These are phyloP conservation scores for Xylariales sp. DNA, from an alignment of 2,329 filamentous ascomycete species.

Conservation along the genomic window DNA sequence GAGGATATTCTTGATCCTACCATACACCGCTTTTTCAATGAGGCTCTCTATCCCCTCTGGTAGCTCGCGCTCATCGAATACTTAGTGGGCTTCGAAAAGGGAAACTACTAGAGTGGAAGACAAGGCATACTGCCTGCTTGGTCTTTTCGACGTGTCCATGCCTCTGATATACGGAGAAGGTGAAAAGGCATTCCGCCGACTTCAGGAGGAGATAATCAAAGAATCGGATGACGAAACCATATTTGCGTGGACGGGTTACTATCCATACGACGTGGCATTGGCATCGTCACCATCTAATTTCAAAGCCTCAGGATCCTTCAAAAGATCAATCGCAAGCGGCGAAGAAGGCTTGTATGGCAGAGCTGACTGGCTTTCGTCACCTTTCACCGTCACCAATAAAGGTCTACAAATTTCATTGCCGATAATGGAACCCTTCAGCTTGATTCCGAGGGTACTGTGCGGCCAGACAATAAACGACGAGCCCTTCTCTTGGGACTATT, in stretches of 20 bases:
- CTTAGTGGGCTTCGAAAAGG: conserved; percentile 2
- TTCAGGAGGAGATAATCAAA: conserved; percentile 18
- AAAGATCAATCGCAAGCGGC: too few relatives aligned
- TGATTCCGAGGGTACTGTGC: not conserved
- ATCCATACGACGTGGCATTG: not conserved
- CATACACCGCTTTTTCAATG: not conserved
- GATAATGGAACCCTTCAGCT: not conserved
- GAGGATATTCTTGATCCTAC: not conserved
- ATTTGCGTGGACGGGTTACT: not conserved
- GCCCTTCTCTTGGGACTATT: too few relatives aligned
- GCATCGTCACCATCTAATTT: not conserved
- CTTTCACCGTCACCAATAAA: conserved; percentile 4
- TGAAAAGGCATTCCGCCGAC: conserved; percentile 1
- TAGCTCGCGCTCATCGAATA: not conserved
- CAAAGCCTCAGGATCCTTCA: not conserved
- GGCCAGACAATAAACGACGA: too few relatives aligned
- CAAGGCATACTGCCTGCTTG: conserved; percentile 12
- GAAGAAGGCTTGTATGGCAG: too few relatives aligned
- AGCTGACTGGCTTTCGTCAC: not conserved
- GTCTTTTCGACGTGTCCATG: conserved; percentile 15
- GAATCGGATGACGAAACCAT: conserved; percentile 5
- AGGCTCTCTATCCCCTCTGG: too few relatives aligned
- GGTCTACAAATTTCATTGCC: conserved; percentile 4
- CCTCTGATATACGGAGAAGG: conserved; percentile 20
- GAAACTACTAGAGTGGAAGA: conserved; percentile 3